A percentile compares a stretch with the other conserved stretches of the same genome.
Evolutionary conservation across 2,329 filamentous ascomycete genomes (phyloP).

Genomic region (Dothidotthia symphoricarpi): DNA sequence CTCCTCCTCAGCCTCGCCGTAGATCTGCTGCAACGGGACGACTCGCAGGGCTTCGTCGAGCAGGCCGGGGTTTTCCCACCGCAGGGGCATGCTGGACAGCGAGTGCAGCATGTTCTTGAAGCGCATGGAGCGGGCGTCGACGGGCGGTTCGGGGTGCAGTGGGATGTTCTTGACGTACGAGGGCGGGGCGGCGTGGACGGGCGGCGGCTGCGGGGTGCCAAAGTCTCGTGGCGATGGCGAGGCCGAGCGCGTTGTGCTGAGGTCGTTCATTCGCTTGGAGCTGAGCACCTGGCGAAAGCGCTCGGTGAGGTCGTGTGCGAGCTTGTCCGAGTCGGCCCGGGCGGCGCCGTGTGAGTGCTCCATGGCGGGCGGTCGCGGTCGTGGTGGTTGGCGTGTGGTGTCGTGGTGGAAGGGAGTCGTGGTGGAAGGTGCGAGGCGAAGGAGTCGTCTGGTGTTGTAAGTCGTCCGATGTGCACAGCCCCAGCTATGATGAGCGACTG

Average conservation of each 20-base stretch:
- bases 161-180: conserved; percentile 65
- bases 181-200: conserved; percentile 47
- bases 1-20: conserved; percentile 91
- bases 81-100: conserved; percentile 81
- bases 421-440: conserved; percentile 10
- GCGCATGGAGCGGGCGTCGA: conserved; percentile 48
- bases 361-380: conserved; percentile 32
- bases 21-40: conserved; percentile 87
- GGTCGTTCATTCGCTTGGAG: conserved; percentile 81
- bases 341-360: conserved; percentile 34
- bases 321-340: conserved; percentile 34
- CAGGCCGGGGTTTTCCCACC: conserved; percentile 94
- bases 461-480: conserved; percentile 10
- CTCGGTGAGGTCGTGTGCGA: conserved; percentile 72
- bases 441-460: conserved; percentile 9
- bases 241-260: conserved; percentile 59
- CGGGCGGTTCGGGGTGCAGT: conserved; percentile 71
- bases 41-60: conserved; percentile 86
- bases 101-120: conserved; percentile 74
- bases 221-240: conserved; percentile 57
- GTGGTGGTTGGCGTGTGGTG: conserved; percentile 9
- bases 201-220: conserved; percentile 42
- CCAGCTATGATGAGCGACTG: conserved; percentile 9
- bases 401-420: conserved; percentile 6
- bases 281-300: conserved; percentile 86